phyloP scores from a whole-genome alignment of 2,329 filamentous ascomycete genomes.

The Venturia asperata region DNA sequence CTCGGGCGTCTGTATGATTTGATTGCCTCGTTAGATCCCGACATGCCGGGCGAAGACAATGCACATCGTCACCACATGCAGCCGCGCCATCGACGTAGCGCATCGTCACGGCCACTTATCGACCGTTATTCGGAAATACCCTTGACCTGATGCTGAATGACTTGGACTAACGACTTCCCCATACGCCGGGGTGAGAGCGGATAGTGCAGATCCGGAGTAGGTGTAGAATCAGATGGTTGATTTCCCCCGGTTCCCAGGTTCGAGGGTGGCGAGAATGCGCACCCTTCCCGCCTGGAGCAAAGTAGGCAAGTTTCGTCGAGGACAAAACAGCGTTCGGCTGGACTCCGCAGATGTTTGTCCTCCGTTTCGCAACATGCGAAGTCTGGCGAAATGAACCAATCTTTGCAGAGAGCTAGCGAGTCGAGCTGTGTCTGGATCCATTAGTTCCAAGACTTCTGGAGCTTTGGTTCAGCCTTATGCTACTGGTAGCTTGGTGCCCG shows the following conservation, averaged over 20 bases:
- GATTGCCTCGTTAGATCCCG: too few species aligned
- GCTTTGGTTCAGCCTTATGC: constrained; percentile 4
- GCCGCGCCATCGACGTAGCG: constrained; percentile 3
- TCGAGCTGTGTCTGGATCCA: background rate
- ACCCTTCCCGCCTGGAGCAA: background rate
- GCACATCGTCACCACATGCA: background rate
- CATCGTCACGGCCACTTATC: background rate
- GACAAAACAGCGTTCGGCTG: background rate
- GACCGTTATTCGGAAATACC: constrained; percentile 4
- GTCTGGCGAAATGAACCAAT: background rate
- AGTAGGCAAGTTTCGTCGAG: background rate
- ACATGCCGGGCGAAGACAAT: too few species aligned
- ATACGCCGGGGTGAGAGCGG: background rate
- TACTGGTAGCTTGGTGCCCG: background rate
- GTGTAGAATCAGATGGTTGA: background rate
- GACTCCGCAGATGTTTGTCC: background rate
- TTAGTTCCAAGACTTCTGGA: background rate
- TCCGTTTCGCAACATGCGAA: background rate
- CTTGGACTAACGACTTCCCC: background rate
- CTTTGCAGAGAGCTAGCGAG: background rate
- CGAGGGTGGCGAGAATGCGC: background rate
- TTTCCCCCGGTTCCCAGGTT: background rate
- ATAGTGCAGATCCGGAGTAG: background rate
- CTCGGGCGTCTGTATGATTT: too few species aligned
- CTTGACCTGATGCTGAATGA: background rate